Percentiles rank a stretch among this genome's conserved stretches.
phyloP scores from a whole-genome alignment of 2,329 filamentous ascomycete genomes.

The Hypomyces rosellus region DNA sequence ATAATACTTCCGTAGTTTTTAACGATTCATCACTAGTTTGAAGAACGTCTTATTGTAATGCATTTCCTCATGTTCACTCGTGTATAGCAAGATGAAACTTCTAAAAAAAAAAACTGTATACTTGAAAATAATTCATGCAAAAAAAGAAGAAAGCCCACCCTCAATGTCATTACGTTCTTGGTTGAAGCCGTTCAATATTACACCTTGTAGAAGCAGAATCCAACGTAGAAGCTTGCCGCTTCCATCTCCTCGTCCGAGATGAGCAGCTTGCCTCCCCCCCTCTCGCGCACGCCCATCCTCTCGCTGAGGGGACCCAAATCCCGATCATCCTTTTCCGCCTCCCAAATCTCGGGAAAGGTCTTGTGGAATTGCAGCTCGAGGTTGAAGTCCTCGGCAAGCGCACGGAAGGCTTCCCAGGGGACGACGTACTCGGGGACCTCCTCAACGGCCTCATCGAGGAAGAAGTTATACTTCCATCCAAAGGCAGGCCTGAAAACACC shows the following conservation, averaged over 20 bases:
- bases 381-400: constrained; percentile 92
- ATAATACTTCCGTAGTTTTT: background rate
- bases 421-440: constrained; percentile 97
- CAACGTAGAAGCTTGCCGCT: constrained; percentile 84
- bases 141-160: background rate
- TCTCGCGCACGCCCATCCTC: constrained; percentile 86
- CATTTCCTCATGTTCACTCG: background rate
- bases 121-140: background rate
- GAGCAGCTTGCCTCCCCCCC: constrained; percentile 57
- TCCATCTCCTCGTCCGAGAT: constrained; percentile 87
- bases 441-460: constrained; percentile 91
- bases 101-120: background rate
- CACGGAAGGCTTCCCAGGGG: constrained; percentile 95
- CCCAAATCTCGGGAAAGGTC: constrained; percentile 85
- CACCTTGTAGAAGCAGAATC: constrained; percentile 96
- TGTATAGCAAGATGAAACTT: too few species aligned
- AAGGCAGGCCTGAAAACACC: constrained; percentile 91
- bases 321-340: constrained; percentile 78
- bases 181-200: constrained; percentile 31
- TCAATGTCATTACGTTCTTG: too few species aligned
- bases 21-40: background rate
- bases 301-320: constrained; percentile 80
- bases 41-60: background rate
- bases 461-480: constrained; percentile 98
- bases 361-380: constrained; percentile 92